Conservation (phyloP, 495 filamentous ascomycete genomes). For the Pyrenula massariospora region DNA sequence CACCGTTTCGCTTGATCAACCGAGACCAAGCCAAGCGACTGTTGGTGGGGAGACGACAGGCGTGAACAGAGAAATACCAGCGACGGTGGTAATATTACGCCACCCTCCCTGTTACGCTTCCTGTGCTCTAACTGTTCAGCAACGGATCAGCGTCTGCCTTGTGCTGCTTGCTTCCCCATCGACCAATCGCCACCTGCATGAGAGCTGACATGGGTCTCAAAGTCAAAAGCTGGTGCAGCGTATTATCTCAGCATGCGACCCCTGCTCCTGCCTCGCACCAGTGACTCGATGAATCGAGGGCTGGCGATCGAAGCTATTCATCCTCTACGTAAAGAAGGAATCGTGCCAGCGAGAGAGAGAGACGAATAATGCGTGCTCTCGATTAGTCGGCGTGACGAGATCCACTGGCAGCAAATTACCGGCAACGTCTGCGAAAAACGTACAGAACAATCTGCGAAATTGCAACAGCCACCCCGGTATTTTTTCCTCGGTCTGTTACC, state of each 20-base stretch:
- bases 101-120: no score
- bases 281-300: neutral
- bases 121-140: no score
- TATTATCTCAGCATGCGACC: neutral
- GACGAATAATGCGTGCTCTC: neutral
- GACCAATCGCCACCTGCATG: neutral
- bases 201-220: neutral
- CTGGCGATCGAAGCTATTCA: neutral
- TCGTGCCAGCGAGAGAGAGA: neutral
- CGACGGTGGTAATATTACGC: no score
- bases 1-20: neutral
- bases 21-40: no score
- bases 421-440: neutral
- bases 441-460: neutral
- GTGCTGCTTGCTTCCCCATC: neutral
- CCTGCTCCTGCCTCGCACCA: neutral
- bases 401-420: no score
- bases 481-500: neutral
- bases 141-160: neutral
- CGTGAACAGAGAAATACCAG: no score
- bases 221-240: neutral
- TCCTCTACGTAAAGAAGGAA: neutral
- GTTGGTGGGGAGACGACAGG: no score
- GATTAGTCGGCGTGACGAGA: no score
- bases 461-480: neutral